Conservation (phyloP, 116 monocot genomes). For the Phalaenopsis hybrid region DNA sequence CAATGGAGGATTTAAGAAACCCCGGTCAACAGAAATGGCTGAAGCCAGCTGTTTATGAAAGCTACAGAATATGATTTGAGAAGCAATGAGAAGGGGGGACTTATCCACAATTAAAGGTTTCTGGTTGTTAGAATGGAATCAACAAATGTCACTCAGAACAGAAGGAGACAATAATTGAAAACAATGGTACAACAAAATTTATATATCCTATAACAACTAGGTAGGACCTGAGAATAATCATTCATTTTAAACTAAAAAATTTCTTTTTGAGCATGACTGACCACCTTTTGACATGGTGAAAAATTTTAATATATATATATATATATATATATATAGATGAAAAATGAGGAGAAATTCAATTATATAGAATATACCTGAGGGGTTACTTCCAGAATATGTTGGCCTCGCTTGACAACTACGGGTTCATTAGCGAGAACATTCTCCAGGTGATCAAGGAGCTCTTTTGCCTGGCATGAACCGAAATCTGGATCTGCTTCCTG, state of each 20-base stretch:
- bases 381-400: constrained; percentile 29
- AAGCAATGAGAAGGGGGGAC: neutral
- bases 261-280: too few relatives aligned
- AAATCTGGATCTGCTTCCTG: constrained; percentile 27
- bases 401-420: constrained; percentile 29
- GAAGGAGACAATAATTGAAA: neutral
- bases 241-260: too few relatives aligned
- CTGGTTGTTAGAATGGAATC: neutral
- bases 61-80: neutral
- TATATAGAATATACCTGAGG: constrained; percentile 15
- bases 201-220: neutral
- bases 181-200: neutral
- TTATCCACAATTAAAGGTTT: neutral
- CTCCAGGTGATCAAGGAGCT: constrained; percentile 27
- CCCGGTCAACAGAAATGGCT: neutral
- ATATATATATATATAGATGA: too few relatives aligned
- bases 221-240: too few relatives aligned
- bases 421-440: constrained; percentile 37
- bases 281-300: too few relatives aligned
- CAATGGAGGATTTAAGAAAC: too few relatives aligned
- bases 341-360: neutral
- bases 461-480: constrained; percentile 27
- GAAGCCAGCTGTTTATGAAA: neutral
- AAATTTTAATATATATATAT: neutral
- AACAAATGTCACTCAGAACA: constrained; percentile 1